Base-by-base conservation (phyloP, 179 eudicot species). In the Silene noctiflora region DNA sequence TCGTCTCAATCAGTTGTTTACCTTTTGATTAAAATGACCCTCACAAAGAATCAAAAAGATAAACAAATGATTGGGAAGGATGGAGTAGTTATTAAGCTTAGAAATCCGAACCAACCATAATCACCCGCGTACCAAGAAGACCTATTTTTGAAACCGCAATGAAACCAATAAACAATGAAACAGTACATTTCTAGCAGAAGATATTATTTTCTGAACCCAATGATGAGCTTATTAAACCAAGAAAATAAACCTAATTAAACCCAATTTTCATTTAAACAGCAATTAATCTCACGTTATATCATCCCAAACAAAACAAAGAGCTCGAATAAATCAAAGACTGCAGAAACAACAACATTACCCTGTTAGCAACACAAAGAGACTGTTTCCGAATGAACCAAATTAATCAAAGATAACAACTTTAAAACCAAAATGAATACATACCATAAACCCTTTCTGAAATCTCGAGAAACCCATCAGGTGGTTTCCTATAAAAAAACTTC, bases 391-490 rank as follows among this genome's bases (percentile, higher is more conserved):
- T 55, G 14, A 44, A 7, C 51, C 51, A 17, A 55, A 14, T 16
- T 55, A 55, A 74, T 70, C 77, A 56, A 82, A 62, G 25, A 70
- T 63, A 53, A 17, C 65, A 78, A 61, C 19, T 71, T 72, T 69
- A 1, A 53, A 3, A 29, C 55, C 4, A 16, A 78, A 20, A 22
- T 4, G 35, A 55, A 48, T 16, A 75, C 85, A 21, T 82, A 82
- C 98, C 98, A 79, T 82, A 91, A 74, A 94, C 92, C 81, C 98
- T 85, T 74, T 94, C 98, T 5, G 90, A 85, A 79, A 91, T 90
- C 89, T 93, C 98, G 66, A 93, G 79, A 75, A 93, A 84, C 75
- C 94, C 94, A 64, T 93, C 98, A 39, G 98, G 96, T 33, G 93
- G 96, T 75, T 93, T 93, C 81, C 89, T 79, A 58, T 85, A 89